phyloP scores from a whole-genome alignment of 2,329 filamentous ascomycete genomes.

The Xylaria sp. region DNA sequence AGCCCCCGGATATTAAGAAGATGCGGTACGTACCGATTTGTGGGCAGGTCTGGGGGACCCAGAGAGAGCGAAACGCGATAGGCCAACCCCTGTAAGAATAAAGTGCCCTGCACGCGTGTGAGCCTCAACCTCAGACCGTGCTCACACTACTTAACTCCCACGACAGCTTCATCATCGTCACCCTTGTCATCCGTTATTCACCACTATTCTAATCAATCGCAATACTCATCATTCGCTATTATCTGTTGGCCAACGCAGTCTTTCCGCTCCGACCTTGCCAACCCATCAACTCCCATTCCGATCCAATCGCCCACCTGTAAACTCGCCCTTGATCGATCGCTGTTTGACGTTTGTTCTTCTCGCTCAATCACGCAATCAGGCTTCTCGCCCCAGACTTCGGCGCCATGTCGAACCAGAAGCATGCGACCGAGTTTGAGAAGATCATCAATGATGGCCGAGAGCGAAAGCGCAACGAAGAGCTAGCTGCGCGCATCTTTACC shows the following conservation, averaged over 20 bases:
- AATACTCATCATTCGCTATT: background rate
- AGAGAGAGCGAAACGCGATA: slow-evolving; percentile 5
- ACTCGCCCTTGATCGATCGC: background rate
- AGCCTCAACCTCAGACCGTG: background rate
- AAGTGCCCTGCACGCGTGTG: slow-evolving; percentile 12
- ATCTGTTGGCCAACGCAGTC: background rate
- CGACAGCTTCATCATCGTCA: background rate
- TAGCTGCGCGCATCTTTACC: slow-evolving; percentile 76
- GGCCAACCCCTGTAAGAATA: slow-evolving; percentile 15
- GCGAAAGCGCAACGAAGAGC: slow-evolving; percentile 71
- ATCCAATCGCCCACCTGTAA: background rate
- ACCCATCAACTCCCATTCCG: background rate
- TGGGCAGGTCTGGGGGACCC: background rate
- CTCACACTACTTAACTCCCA: no score
- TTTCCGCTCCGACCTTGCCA: background rate
- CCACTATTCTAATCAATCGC: background rate
- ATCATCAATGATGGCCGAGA: slow-evolving; percentile 58
- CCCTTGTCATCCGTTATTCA: background rate
- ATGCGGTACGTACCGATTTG: background rate
- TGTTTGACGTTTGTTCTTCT: background rate
- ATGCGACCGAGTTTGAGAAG: slow-evolving; percentile 24
- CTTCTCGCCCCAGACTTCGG: background rate
- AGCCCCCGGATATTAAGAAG: background rate
- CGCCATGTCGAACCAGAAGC: slow-evolving; percentile 45
- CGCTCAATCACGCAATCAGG: background rate